Conservation (phyloP, 2,329 filamentous ascomycete genomes). For the Pseudogymnoascus sp. region DNA sequence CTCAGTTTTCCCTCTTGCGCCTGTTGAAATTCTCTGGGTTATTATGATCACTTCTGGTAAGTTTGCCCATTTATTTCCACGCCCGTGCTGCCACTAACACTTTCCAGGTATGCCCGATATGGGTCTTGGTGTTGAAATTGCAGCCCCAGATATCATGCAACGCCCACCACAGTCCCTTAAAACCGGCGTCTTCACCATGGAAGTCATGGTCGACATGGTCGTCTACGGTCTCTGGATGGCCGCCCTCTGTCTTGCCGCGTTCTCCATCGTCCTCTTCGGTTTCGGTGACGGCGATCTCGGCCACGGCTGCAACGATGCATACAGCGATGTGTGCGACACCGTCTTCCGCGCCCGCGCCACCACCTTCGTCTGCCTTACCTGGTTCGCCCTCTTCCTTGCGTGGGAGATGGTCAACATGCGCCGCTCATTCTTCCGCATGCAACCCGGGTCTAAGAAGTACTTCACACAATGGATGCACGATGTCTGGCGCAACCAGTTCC, state of each 20-base stretch:
- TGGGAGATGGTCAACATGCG: slow-evolving; percentile 72
- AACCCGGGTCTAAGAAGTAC: slow-evolving; percentile 50
- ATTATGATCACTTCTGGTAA: slow-evolving; percentile 80
- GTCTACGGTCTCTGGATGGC: slow-evolving; percentile 76
- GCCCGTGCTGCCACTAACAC: neutral
- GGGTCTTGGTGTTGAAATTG: slow-evolving; percentile 72
- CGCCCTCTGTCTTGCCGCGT: slow-evolving; percentile 54
- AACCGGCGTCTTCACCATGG: slow-evolving; percentile 65
- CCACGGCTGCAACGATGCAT: slow-evolving; percentile 50
- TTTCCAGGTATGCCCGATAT: slow-evolving; percentile 61
- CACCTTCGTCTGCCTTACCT: slow-evolving; percentile 65
- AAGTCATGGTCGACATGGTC: slow-evolving; percentile 71
- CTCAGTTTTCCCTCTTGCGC: slow-evolving; percentile 79
- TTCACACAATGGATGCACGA: slow-evolving; percentile 60
- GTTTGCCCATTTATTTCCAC: neutral
- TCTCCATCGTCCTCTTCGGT: slow-evolving; percentile 56
- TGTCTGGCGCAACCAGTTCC: slow-evolving; percentile 64
- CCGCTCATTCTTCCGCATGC: slow-evolving; percentile 67
- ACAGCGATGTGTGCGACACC: slow-evolving; percentile 46
- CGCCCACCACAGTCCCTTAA: slow-evolving; percentile 65
- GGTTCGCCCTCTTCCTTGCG: slow-evolving; percentile 67
- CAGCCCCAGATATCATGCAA: slow-evolving; percentile 67
- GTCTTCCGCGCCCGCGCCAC: slow-evolving; percentile 67
- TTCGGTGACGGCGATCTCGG: slow-evolving; percentile 50
- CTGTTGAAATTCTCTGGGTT: slow-evolving; percentile 86